phyloP scores from a whole-genome alignment of 208 protist species.

The Trypanosoma lewisi region DNA sequence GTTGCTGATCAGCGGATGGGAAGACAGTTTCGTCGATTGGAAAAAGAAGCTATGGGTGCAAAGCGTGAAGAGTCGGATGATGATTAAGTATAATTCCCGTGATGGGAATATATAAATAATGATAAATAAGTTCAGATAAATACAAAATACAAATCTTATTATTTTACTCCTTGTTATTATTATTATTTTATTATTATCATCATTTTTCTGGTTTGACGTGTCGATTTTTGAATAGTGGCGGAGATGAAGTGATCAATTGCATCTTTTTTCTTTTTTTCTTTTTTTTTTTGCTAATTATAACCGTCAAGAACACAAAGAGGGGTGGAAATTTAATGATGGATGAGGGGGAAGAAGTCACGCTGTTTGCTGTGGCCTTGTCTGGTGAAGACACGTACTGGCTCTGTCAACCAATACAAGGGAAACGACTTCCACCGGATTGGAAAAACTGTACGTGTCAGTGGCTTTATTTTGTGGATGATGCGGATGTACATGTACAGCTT shows the following conservation, averaged over 20 bases:
- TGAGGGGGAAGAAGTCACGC: constrained; percentile 29
- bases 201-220: too few species aligned
- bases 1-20: constrained; percentile 74
- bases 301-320: not conserved
- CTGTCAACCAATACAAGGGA: constrained; percentile 43
- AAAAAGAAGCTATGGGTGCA: constrained; percentile 41
- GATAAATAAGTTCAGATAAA: constrained; percentile 4
- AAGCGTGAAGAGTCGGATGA: constrained; percentile 6
- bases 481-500: constrained; percentile 32
- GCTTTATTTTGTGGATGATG: constrained; percentile 69
- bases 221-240: constrained; percentile 9
- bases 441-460: constrained; percentile 54
- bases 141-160: not conserved
- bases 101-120: not conserved
- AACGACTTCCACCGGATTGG: constrained; percentile 52
- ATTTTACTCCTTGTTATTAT: too few species aligned
- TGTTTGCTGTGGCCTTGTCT: constrained; percentile 75
- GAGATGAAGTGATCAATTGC: too few species aligned
- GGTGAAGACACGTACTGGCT: constrained; percentile 84
- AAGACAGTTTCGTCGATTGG: constrained; percentile 67
- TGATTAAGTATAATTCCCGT: not conserved
- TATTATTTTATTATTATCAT: too few species aligned
- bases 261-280: constrained; percentile 20
- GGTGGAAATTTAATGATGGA: not conserved
- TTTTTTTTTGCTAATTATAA: constrained; percentile 15